Conservation (phyloP, 345 rosid species). For the Acer campestre region DNA sequence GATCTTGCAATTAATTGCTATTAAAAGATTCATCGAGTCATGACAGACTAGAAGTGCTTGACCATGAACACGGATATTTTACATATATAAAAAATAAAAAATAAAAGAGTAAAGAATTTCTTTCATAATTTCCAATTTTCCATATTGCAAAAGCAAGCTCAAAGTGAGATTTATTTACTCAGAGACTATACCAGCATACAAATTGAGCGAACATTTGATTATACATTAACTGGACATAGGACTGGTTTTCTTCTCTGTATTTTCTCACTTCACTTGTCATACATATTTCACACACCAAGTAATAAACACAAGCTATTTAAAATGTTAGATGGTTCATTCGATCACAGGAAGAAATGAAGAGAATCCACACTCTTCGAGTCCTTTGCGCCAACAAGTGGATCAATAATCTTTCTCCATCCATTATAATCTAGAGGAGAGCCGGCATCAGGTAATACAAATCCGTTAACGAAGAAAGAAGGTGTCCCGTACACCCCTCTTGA, state of each 20-base stretch:
- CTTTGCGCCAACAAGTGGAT: constrained; percentile 48
- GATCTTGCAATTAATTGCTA: too few relatives aligned
- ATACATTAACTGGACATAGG: too few relatives aligned
- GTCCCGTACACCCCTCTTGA: constrained; percentile 76
- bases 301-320: not conserved
- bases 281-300: not conserved
- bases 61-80: too few relatives aligned
- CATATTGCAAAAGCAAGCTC: not conserved
- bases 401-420: constrained; percentile 68
- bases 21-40: too few relatives aligned
- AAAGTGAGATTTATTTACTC: not conserved
- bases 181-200: not conserved
- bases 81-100: too few relatives aligned
- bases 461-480: constrained; percentile 71
- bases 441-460: constrained; percentile 61
- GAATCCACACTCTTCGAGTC: not conserved
- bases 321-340: not conserved
- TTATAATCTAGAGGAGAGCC: constrained; percentile 51
- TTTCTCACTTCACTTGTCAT: not conserved
- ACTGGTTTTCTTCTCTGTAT: not conserved
- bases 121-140: not conserved
- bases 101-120: not conserved
- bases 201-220: not conserved
- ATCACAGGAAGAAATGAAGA: constrained; percentile 17
- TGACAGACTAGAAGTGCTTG: too few relatives aligned